Percentiles rank a stretch among this genome's conserved stretches.
These are phyloP conservation scores for Blastomyces parvus DNA, from an alignment of 2,329 filamentous ascomycete genomes.

Conservation along the genomic window DNA sequence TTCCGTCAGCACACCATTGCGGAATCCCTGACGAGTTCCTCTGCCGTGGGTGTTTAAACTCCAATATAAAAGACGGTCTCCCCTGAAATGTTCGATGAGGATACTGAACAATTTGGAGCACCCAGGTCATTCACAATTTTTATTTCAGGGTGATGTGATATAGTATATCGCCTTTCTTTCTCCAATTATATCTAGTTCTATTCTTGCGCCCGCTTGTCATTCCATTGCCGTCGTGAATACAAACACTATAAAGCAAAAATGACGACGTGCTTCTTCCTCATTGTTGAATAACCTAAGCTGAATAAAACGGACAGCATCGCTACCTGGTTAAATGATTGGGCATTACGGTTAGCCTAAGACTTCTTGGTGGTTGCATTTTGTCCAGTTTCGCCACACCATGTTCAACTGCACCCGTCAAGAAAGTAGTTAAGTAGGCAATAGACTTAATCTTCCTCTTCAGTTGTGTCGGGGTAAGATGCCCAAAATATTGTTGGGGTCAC, in stretches of 20 bases:
- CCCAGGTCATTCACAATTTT: neutral
- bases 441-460: slow-evolving; percentile 12
- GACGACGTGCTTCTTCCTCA: neutral
- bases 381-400: neutral
- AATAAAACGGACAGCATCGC: too few species aligned
- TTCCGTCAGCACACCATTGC: neutral
- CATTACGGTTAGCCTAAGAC: too few species aligned
- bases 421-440: slow-evolving; percentile 34
- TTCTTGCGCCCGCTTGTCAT: neutral
- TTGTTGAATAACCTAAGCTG: neutral
- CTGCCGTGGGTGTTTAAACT: neutral
- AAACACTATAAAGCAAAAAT: neutral
- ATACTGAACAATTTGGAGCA: neutral
- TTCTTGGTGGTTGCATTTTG: too few species aligned
- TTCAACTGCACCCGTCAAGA: slow-evolving; percentile 13
- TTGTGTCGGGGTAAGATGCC: neutral
- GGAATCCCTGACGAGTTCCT: neutral
- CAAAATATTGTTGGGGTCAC: slow-evolving; percentile 30
- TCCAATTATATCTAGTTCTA: neutral
- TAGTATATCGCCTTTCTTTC: neutral
- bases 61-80: neutral
- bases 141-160: neutral
- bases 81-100: neutral
- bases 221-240: neutral
- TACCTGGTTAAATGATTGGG: too few species aligned